phyloP scores from a whole-genome alignment of 768 basidiomycete genomes.

The Lactarius evosmus region DNA sequence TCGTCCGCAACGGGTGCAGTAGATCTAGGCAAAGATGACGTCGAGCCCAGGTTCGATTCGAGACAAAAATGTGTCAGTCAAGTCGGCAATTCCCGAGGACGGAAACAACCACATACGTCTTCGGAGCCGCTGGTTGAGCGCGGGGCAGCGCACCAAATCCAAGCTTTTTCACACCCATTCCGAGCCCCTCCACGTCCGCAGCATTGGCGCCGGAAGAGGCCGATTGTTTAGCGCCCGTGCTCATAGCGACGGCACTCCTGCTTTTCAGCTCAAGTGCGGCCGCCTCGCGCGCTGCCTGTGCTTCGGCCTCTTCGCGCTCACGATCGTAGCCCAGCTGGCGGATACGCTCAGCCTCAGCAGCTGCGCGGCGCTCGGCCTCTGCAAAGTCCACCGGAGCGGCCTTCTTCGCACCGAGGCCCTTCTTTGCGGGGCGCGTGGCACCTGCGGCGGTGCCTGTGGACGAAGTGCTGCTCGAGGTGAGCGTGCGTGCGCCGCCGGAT shows the following conservation, averaged over 20 bases:
- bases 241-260: slow-evolving; percentile 37
- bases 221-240: slow-evolving; percentile 32
- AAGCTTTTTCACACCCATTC: slow-evolving; percentile 72
- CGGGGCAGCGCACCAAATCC: slow-evolving; percentile 84
- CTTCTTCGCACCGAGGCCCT: slow-evolving; percentile 84
- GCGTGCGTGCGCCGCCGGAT: slow-evolving; percentile 44
- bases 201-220: slow-evolving; percentile 41
- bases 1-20: slow-evolving; percentile 44
- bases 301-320: slow-evolving; percentile 79
- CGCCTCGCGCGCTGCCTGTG: slow-evolving; percentile 61
- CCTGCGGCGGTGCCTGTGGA: slow-evolving; percentile 32
- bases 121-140: slow-evolving; percentile 48
- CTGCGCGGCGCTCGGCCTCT: slow-evolving; percentile 85
- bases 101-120: slow-evolving; percentile 5
- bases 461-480: slow-evolving; percentile 38
- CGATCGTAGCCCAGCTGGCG: slow-evolving; percentile 91
- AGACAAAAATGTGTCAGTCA: not conserved
- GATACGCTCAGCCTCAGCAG: slow-evolving; percentile 89
- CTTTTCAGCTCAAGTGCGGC: slow-evolving; percentile 43
- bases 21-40: slow-evolving; percentile 18
- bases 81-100: not conserved
- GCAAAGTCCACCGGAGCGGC: slow-evolving; percentile 86
- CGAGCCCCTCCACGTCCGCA: slow-evolving; percentile 53
- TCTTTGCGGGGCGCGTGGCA: slow-evolving; percentile 66
- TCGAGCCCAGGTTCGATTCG: no score